Base-by-base conservation (phyloP, 2,329 filamentous ascomycete genomes). In the Neonectria hederae region DNA sequence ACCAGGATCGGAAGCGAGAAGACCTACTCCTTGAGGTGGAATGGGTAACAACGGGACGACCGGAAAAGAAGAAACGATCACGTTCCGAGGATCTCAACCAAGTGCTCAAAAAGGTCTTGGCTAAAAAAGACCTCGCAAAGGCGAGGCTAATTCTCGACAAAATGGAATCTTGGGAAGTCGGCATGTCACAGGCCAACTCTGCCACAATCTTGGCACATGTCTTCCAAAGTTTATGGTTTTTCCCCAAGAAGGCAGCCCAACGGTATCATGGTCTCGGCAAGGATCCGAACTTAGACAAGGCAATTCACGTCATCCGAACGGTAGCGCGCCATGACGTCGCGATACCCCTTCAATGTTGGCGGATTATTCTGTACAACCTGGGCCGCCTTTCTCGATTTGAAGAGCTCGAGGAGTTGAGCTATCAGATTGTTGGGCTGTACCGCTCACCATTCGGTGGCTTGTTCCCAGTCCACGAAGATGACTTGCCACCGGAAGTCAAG, bases 11-110 rank as follows among this genome's bases (percentile, higher is more conserved):
- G 79, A 75, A 74, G 22, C 80, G 76, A 48, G 79, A 81, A 63
- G 78, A 78, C 17, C 72, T 87, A 1, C 68, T 87, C n/a, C 66
- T 83, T 22, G 79, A 78, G 14, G 76, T 86, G 4, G 81, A 80
- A 56, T 68, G 58, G 62, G 70, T 64, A 35, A 65, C 51, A 30
- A 52, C 38, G 17, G 63, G 30, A 51, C 54, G 32, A 45, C 38
- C 22, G 28, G 42, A 59, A 38, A 51, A 24, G 66, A 72, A 71
- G 19, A 55, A 52, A 8, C 69, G 62, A 2, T 59, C 67, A 0
- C 67, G 72, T 9, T 65, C 71, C 10, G 65, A 67, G 14, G 67
- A 70, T 13, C 73, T 79, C 19, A 76, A 74, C 38, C 45, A 55
- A 8, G 19, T 64, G 6, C 69, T 74, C 5, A 46, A 58, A 48